Evolutionary conservation across 768 basidiomycete genomes (phyloP).

Genomic region (Gloeopeniophorella convolvens): DNA sequence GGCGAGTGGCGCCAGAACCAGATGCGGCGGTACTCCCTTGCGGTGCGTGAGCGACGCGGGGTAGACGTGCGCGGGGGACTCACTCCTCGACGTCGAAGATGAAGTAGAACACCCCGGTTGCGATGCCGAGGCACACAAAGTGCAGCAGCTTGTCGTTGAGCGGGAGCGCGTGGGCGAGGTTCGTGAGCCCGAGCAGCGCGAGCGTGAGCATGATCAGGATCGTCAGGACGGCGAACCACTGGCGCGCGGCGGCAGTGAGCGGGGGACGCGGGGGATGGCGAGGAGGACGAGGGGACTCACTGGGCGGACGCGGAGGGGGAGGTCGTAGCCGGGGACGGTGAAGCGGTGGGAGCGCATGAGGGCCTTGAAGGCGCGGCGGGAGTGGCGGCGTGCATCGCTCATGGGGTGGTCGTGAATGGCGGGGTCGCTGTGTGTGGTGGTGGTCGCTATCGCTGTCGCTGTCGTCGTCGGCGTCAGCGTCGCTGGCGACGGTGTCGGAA

Average conservation of each 20-base stretch:
- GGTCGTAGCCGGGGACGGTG: slow-evolving; percentile 56
- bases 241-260: slow-evolving; percentile 39
- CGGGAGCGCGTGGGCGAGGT: slow-evolving; percentile 55
- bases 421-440: neutral
- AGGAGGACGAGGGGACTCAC: slow-evolving; percentile 37
- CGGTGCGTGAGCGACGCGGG: neutral
- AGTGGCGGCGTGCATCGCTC: slow-evolving; percentile 30
- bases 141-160: slow-evolving; percentile 77
- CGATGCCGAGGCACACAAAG: slow-evolving; percentile 68
- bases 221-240: slow-evolving; percentile 84
- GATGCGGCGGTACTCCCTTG: slow-evolving; percentile 67
- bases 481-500: neutral
- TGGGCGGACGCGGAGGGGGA: slow-evolving; percentile 68
- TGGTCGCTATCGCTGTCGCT: neutral
- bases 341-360: slow-evolving; percentile 69
- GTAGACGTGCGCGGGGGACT: slow-evolving; percentile 26
- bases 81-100: slow-evolving; percentile 86
- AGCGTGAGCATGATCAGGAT: slow-evolving; percentile 59
- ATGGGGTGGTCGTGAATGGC: neutral
- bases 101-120: slow-evolving; percentile 80
- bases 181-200: slow-evolving; percentile 73
- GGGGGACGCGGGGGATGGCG: neutral
- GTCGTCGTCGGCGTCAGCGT: neutral
- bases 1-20: slow-evolving; percentile 83
- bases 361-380: slow-evolving; percentile 43